These are phyloP conservation scores for Protea cynaroides DNA, from an alignment of 164 flowering plant species.

Conservation along the genomic window DNA sequence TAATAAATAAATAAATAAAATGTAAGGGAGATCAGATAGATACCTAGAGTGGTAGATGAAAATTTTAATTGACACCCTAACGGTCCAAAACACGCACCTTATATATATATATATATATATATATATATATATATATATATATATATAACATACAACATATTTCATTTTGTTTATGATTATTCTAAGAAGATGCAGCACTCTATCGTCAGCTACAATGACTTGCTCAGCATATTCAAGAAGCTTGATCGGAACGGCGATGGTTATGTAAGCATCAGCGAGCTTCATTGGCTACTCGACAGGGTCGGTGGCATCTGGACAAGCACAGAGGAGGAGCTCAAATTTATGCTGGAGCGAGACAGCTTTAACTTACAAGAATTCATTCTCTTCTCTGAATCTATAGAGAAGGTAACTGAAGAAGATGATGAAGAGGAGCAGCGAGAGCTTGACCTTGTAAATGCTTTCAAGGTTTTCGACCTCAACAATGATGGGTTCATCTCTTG, in stretches of 20 bases:
- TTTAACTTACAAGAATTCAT: constrained; percentile 17
- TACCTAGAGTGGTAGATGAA: too few relatives aligned
- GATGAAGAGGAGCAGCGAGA: constrained; percentile 14
- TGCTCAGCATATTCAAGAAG: constrained; percentile 13
- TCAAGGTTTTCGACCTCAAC: constrained; percentile 65
- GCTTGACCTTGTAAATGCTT: constrained; percentile 33
- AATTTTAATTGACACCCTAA: too few relatives aligned
- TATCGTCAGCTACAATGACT: constrained; percentile 8
- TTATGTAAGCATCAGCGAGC: constrained; percentile 9
- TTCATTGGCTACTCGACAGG: constrained; percentile 7
- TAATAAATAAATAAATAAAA: too few relatives aligned
- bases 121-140: too few relatives aligned
- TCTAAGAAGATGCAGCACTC: constrained; percentile 10
- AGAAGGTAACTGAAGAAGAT: neutral
- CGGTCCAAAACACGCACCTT: too few relatives aligned
- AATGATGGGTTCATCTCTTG: constrained; percentile 65
- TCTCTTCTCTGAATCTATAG: constrained; percentile 11
- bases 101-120: too few relatives aligned
- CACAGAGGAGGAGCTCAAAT: constrained; percentile 12
- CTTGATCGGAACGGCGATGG: constrained; percentile 18
- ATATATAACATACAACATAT: too few relatives aligned
- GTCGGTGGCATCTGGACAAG: neutral
- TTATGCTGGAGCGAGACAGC: constrained; percentile 1
- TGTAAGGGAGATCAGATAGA: too few relatives aligned
- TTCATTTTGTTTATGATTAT: neutral